Conservation (phyloP, 768 basidiomycete genomes). For the Chalciporus chontae region DNA sequence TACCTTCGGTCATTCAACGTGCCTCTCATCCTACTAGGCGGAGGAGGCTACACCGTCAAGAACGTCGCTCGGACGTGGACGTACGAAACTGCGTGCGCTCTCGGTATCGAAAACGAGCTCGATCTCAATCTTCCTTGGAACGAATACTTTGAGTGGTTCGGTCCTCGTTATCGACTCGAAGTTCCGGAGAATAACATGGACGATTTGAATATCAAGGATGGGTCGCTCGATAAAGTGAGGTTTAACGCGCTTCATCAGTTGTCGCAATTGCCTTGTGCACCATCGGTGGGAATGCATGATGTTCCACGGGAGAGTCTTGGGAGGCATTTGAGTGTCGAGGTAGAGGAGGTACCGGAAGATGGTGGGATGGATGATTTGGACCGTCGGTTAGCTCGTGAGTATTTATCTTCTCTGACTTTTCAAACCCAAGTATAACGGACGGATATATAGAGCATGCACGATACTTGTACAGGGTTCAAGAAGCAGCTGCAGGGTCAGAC, state of each 20-base stretch:
- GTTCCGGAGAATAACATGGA: constrained; percentile 94
- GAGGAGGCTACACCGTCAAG: constrained; percentile 96
- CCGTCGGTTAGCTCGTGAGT: constrained; percentile 67
- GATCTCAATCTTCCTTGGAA: constrained; percentile 81
- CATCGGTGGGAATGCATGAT: constrained; percentile 83
- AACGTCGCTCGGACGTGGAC: constrained; percentile 96
- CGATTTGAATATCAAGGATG: constrained; percentile 80
- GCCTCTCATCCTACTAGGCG: constrained; percentile 88
- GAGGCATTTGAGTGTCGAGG: constrained; percentile 55
- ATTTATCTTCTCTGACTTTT: neutral
- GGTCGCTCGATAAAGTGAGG: constrained; percentile 77
- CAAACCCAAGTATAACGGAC: neutral
- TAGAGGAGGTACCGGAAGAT: constrained; percentile 39
- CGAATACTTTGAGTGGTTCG: constrained; percentile 96
- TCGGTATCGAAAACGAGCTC: constrained; percentile 79
- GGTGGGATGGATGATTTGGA: constrained; percentile 58
- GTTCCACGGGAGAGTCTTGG: constrained; percentile 71
- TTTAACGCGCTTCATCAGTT: constrained; percentile 56
- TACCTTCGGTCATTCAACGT: constrained; percentile 80
- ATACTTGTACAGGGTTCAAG: constrained; percentile 60
- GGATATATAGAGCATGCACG: constrained; percentile 53
- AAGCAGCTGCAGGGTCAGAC: constrained; percentile 42
- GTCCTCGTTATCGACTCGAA: constrained; percentile 89
- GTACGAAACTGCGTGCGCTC: constrained; percentile 92
- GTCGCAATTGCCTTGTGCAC: constrained; percentile 63